phyloP scores from a whole-genome alignment of 2,329 filamentous ascomycete species.

The Fusarium subtropicale region DNA sequence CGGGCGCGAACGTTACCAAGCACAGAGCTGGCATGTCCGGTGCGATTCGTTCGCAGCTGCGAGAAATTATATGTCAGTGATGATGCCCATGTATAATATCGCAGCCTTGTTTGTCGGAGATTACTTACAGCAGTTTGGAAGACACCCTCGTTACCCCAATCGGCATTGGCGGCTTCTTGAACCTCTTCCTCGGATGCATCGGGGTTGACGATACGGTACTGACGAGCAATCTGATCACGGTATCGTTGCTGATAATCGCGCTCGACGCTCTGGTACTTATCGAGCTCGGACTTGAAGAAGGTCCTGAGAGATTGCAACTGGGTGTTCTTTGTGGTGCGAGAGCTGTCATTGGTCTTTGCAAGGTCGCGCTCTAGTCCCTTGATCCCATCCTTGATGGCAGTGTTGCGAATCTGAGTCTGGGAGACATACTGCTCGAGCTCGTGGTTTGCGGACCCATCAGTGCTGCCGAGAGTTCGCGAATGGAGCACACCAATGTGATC shows the following conservation, averaged over 20 bases:
- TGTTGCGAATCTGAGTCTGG: slow-evolving; percentile 78
- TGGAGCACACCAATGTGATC: slow-evolving; percentile 76
- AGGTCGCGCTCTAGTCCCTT: slow-evolving; percentile 79
- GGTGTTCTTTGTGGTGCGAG: slow-evolving; percentile 74
- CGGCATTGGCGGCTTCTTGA: slow-evolving; percentile 72
- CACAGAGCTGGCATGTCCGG: slow-evolving; percentile 77
- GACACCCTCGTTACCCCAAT: slow-evolving; percentile 83
- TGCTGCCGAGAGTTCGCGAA: slow-evolving; percentile 75
- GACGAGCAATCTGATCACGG: slow-evolving; percentile 81
- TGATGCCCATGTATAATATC: not conserved
- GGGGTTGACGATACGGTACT: slow-evolving; percentile 85
- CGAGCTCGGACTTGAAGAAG: slow-evolving; percentile 77
- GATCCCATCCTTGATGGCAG: slow-evolving; percentile 82
- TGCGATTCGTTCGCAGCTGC: slow-evolving; percentile 80
- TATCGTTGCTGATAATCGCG: slow-evolving; percentile 76
- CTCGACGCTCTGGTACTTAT: slow-evolving; percentile 78
- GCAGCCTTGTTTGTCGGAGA: not conserved
- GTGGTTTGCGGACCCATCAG: slow-evolving; percentile 66
- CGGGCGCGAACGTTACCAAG: slow-evolving; percentile 83
- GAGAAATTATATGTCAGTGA: slow-evolving; percentile 29
- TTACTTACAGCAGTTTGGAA: slow-evolving; percentile 82
- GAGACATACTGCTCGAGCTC: slow-evolving; percentile 75
- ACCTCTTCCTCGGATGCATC: slow-evolving; percentile 81
- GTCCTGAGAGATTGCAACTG: slow-evolving; percentile 77
- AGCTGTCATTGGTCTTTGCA: slow-evolving; percentile 68